A percentile compares a stretch with the other conserved stretches of the same genome.
phyloP scores from a whole-genome alignment of 192 early-diverging fungal species.

The Coemansia sp. region DNA sequence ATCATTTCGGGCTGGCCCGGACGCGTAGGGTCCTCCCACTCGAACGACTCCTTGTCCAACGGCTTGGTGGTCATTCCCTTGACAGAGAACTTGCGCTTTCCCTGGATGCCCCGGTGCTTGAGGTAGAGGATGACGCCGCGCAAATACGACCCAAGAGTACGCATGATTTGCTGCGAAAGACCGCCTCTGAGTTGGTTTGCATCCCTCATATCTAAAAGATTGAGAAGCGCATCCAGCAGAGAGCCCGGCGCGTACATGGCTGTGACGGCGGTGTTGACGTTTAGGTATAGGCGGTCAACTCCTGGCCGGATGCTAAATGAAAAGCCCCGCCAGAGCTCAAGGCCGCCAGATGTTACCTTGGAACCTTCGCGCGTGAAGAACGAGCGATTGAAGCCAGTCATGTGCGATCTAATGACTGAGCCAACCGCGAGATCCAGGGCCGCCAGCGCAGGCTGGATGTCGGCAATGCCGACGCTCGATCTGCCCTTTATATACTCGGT shows the following conservation, averaged over 20 bases:
- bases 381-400: conserved; percentile 81
- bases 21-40: conserved; percentile 51
- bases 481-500: conserved; percentile 32
- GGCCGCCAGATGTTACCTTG: conserved; percentile 63
- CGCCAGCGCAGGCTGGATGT: conserved; percentile 59
- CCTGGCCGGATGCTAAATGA: conserved; percentile 86
- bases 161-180: conserved; percentile 8
- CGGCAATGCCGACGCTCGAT: conserved; percentile 11
- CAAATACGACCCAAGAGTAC: conserved; percentile 39
- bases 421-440: conserved; percentile 83
- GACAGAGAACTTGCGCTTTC: conserved; percentile 75
- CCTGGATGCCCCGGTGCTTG: conserved; percentile 60
- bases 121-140: conserved; percentile 60
- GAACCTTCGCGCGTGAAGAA: conserved; percentile 83
- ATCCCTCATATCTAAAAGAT: conserved; percentile 63
- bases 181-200: conserved; percentile 43
- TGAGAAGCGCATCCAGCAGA: conserved; percentile 70
- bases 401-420: conserved; percentile 77
- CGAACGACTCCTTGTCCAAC: conserved; percentile 74
- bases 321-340: conserved; percentile 92
- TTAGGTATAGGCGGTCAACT: conserved; percentile 71
- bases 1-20: conserved; percentile 58
- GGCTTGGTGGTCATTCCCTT: conserved; percentile 66
- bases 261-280: conserved; percentile 72
- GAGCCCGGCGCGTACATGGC: conserved; percentile 69